phyloP scores from a whole-genome alignment of 495 filamentous ascomycete genomes.

The Aspergillus funiculosus region DNA sequence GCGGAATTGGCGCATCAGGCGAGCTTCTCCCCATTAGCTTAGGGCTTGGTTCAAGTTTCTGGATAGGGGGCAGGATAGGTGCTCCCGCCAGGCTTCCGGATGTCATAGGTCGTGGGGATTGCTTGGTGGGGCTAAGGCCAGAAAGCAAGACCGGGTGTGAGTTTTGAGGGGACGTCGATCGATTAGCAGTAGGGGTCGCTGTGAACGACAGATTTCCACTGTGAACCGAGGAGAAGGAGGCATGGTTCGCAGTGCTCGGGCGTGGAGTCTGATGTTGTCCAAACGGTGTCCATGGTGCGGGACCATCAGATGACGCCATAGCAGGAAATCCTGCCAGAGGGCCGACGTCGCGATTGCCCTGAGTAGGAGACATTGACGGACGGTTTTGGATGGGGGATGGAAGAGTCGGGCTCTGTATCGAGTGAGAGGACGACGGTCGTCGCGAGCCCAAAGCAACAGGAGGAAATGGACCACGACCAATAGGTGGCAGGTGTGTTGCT shows the following conservation, averaged over 20 bases:
- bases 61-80: conserved; percentile 45
- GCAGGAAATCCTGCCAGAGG: conserved; percentile 42
- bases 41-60: conserved; percentile 44
- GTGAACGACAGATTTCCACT: conserved; percentile 21
- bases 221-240: conserved; percentile 31
- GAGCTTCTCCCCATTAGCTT: conserved; percentile 47
- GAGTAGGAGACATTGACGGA: conserved; percentile 47
- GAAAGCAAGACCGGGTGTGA: conserved; percentile 52
- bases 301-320: conserved; percentile 25
- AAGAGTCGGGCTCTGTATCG: conserved; percentile 31
- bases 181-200: conserved; percentile 32
- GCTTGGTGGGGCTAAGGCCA: conserved; percentile 73
- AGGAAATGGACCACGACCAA: conserved; percentile 21
- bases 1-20: conserved; percentile 41
- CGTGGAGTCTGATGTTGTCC: conserved; percentile 33
- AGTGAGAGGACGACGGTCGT: conserved; percentile 45
- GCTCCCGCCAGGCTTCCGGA: conserved; percentile 42
- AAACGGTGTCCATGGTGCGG: conserved; percentile 33
- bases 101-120: conserved; percentile 49
- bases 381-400: conserved; percentile 41
- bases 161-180: conserved; percentile 41
- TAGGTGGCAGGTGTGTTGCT: conserved; percentile 29
- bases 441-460: conserved; percentile 30
- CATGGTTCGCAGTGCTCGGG: conserved; percentile 25
- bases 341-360: conserved; percentile 43